Base-by-base conservation (phyloP, 2,329 filamentous ascomycete genomes). In the Calonectria pseudoreteaudii region DNA sequence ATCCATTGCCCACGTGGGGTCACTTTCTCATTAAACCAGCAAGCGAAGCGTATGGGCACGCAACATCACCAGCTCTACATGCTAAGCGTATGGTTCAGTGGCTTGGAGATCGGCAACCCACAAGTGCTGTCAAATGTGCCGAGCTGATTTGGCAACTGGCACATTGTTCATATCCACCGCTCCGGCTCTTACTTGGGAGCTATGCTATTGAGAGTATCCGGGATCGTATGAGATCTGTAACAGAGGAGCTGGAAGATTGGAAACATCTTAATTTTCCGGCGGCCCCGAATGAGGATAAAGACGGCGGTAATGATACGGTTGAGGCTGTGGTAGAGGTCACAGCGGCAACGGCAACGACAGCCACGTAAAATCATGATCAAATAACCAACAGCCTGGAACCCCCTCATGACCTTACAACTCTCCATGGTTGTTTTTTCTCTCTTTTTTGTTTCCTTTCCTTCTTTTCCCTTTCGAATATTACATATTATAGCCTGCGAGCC, bases 151-250 rank as follows among this genome's bases (percentile, higher is more conserved):
- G 97, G 97, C 93, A 98, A 87, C 86, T 98, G 53, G 97, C 93
- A 0, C 97, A 98, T 87, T 98, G 96, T 86, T 93, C 92, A n/a
- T 98, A 95, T 82, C 97, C 97, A 65, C 97, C 97, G 0, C 84
- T 98, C 76, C 88, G 97, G 41, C 85, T 99, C 72, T 87, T 98
- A n/a, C 85, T 98, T 30, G 97, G 97, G 0, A 97, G 93, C 77
- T 98, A 98, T 86, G 96, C 97, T 1, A 96, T 98, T 47, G 96
- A 99, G 84, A 98, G 96, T 83, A 97, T 98, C 66, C 89, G 97
- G 20, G 97, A 99, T 85, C 90, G 96, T 26, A 85, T 98, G 81
- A 91, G 95, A 77, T 96, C 94, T 74, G 95, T 98, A 50, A 98
- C 96, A 16, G 97, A 98, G 84, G 97, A 99, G 87, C 91, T 97